Percentiles rank a stretch among this genome's conserved stretches.
Conservation (phyloP, 2,329 filamentous ascomycete genomes). For the Trichoderma harzianum region DNA sequence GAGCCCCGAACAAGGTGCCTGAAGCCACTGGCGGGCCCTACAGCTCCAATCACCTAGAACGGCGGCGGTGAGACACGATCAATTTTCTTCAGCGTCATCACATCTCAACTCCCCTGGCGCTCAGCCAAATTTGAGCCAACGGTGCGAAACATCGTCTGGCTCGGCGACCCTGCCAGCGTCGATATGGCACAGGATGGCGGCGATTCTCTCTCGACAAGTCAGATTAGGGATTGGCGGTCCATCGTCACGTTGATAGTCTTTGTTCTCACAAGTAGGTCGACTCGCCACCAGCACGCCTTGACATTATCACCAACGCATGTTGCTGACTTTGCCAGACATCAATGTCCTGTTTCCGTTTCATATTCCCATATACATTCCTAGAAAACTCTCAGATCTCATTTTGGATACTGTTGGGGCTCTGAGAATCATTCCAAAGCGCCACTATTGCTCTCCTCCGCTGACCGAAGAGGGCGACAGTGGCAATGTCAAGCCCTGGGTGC, state of each 20-base stretch:
- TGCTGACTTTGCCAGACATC: slow-evolving; percentile 48
- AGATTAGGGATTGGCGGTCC: slow-evolving; percentile 63
- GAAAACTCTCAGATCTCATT: slow-evolving; percentile 43
- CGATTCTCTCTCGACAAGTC: slow-evolving; percentile 21
- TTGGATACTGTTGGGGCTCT: slow-evolving; percentile 33
- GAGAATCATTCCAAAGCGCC: slow-evolving; percentile 52
- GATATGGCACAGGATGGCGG: neutral
- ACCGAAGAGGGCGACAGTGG: slow-evolving; percentile 27
- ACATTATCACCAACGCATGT: neutral
- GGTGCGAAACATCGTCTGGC: neutral
- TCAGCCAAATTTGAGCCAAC: neutral
- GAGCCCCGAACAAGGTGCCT: neutral
- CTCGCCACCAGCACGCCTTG: neutral
- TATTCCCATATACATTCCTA: slow-evolving; percentile 59
- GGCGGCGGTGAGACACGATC: neutral
- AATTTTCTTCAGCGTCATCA: neutral
- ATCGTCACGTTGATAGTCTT: slow-evolving; percentile 69
- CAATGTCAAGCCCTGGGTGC: slow-evolving; percentile 41
- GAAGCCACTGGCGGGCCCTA: neutral
- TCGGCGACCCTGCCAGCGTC: neutral
- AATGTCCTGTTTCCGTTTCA: slow-evolving; percentile 67
- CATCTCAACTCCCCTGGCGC: neutral
- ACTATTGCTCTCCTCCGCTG: slow-evolving; percentile 24
- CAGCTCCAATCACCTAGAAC: neutral
- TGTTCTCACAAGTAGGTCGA: slow-evolving; percentile 62